Conservation (phyloP, 1,284 basidiomycete species). For the Volvariella volvacea region DNA sequence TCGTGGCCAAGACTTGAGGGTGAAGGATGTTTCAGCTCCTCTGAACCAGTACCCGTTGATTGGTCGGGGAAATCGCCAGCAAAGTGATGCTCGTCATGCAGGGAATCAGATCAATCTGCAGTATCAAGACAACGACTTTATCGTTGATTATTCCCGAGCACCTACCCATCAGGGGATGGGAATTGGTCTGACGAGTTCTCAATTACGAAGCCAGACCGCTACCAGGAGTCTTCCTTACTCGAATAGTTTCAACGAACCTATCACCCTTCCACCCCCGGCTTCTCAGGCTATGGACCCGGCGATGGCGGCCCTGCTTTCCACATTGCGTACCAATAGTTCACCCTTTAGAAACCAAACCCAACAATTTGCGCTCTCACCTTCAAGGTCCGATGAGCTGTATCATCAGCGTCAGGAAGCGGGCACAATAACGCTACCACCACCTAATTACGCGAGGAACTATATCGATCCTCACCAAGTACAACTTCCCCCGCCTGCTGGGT, state of each 20-base stretch:
- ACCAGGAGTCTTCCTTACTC: neutral
- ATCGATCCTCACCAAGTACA: neutral
- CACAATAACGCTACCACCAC: neutral
- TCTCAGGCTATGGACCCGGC: conserved; percentile 24
- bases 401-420: conserved; percentile 7
- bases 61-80: neutral
- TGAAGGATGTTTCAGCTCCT: conserved; percentile 8
- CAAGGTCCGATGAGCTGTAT: conserved; percentile 6
- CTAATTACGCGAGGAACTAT: neutral
- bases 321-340: conserved; percentile 22
- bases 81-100: neutral
- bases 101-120: neutral
- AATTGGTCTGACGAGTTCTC: neutral
- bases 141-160: conserved; percentile 30
- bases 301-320: conserved; percentile 32
- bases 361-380: neutral
- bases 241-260: conserved; percentile 8
- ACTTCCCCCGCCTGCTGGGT: conserved; percentile 36
- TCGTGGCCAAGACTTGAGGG: conserved; percentile 48
- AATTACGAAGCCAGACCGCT: conserved; percentile 2
- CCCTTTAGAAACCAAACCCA: conserved; percentile 13
- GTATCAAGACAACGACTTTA: conserved; percentile 13
- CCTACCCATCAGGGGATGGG: conserved; percentile 10
- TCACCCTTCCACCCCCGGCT: conserved; percentile 7
- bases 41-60: conserved; percentile 2